phyloP scores from a whole-genome alignment of 495 filamentous ascomycete species.

The Hypoxylon cercidicola region DNA sequence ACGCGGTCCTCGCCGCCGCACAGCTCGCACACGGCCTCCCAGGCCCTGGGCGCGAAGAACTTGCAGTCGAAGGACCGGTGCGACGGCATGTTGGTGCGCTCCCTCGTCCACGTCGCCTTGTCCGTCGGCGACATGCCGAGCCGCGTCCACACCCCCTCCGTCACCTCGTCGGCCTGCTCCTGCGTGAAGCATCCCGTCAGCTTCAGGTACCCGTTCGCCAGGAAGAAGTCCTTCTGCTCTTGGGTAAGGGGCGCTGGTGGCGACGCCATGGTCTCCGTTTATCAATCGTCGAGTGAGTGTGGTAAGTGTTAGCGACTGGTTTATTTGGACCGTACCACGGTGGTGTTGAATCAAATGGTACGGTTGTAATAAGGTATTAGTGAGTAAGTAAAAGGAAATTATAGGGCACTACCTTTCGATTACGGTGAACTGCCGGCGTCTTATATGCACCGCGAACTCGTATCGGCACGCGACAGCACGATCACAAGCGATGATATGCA shows the following conservation, averaged over 20 bases:
- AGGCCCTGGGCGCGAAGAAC: conserved; percentile 73
- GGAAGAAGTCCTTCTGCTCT: conserved; percentile 72
- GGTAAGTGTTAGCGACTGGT: too few relatives aligned
- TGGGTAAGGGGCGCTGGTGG: conserved; percentile 60
- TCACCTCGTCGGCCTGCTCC: conserved; percentile 67
- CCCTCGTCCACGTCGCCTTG: conserved; percentile 71
- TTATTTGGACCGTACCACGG: not conserved
- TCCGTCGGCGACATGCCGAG: conserved; percentile 74
- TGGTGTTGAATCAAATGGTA: not conserved
- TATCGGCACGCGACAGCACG: conserved; percentile 7
- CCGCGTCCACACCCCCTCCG: conserved; percentile 70
- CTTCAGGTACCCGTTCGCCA: conserved; percentile 73
- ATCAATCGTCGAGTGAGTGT: too few relatives aligned
- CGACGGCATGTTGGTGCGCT: conserved; percentile 72
- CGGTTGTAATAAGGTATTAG: not conserved
- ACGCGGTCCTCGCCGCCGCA: conserved; percentile 73
- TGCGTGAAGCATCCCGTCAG: conserved; percentile 68
- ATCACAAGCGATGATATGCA: conserved; percentile 22
- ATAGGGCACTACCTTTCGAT: not conserved
- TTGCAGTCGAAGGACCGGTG: conserved; percentile 64
- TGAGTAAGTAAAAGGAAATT: not conserved
- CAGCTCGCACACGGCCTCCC: conserved; percentile 75
- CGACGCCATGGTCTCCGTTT: conserved; percentile 37
- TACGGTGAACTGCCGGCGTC: not conserved
- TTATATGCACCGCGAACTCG: conserved; percentile 5